These are phyloP conservation scores for Phytopythium helicoides DNA, from an alignment of 352 stramenopile species.

Conservation along the genomic window DNA sequence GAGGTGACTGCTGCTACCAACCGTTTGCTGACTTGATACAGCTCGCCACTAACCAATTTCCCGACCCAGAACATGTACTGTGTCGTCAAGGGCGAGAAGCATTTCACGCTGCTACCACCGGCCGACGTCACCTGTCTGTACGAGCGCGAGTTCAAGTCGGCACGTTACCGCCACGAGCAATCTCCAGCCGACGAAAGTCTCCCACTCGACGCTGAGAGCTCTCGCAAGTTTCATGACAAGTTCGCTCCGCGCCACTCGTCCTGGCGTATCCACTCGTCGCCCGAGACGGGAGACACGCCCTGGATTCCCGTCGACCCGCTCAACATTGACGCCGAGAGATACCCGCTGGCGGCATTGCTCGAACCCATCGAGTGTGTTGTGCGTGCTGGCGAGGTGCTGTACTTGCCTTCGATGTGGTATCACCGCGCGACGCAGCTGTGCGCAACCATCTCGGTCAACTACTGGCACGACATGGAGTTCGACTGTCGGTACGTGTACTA, in stretches of 20 bases:
- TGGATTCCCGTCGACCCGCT: slow-evolving; percentile 84
- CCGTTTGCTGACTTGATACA: neutral
- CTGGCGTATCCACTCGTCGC: slow-evolving; percentile 48
- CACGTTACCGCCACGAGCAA: slow-evolving; percentile 49
- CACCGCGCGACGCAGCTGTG: slow-evolving; percentile 76
- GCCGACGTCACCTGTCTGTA: slow-evolving; percentile 89
- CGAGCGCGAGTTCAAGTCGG: slow-evolving; percentile 66
- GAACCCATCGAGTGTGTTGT: slow-evolving; percentile 68
- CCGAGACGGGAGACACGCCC: slow-evolving; percentile 52
- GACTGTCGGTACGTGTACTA: slow-evolving; percentile 87
- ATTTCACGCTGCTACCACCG: slow-evolving; percentile 92
- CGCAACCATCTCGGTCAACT: slow-evolving; percentile 83
- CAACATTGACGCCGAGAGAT: slow-evolving; percentile 48
- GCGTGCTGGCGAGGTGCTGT: slow-evolving; percentile 66
- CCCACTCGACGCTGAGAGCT: slow-evolving; percentile 23
- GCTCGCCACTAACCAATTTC: neutral
- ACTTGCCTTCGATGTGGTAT: slow-evolving; percentile 83
- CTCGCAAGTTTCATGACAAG: slow-evolving; percentile 45
- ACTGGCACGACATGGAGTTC: slow-evolving; percentile 90
- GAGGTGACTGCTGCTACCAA: slow-evolving; percentile 58
- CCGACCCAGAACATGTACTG: slow-evolving; percentile 94
- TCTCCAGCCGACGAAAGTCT: slow-evolving; percentile 3
- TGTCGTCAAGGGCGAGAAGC: slow-evolving; percentile 94
- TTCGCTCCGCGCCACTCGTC: slow-evolving; percentile 35
- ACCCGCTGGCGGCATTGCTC: slow-evolving; percentile 49